Evolutionary conservation across 177 flowering plant genomes (phyloP), one percentile per base, ranked within the genome.

Genomic region (Tripterygium wilfordii): DNA sequence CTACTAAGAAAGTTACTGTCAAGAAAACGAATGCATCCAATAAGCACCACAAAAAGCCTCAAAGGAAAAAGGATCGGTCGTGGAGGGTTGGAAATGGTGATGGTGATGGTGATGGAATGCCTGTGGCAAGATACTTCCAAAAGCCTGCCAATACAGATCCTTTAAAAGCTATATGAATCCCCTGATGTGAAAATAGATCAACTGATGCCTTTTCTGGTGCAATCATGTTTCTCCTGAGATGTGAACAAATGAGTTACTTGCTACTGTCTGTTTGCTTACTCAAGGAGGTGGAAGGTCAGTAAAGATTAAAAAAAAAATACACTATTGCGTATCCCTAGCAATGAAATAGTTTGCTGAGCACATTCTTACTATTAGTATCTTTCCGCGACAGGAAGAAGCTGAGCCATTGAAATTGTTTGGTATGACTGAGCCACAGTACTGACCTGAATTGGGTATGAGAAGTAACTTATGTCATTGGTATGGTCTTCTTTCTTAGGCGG

Each of bases 41-140:
- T 53, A 92, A 86, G 50, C 83, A 76, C 12, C 96, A 84, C 56
- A 88, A 64, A 67, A 92, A 88, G 72, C 89, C 89, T 19, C 84
- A 74, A 63, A 86, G 77, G 65, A 80, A 76, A 54, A 92, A 92
- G 50, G 87, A 88, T 51, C 72, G 96, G 0, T 45, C 91, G 8
- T 92, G 98, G 98, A 76, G 96, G 51, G 88, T 76, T 15, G 64
- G 63, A 31, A 76, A 74, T 42, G 82, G 72, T 43, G 80, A 52
- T 51, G 82, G 72, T 43, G 80, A 52, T 51, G 75, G 62, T 43
- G 97, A 89, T 65, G 97, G 96, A 52, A 89, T 77, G 82, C 95
- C 96, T 0, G 76, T 77, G 0, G 79, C 58, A 8, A 63, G 85
- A 62, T 86, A 64, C 27, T 77, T 77, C 56, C 79, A 79, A 50